Percentiles rank a stretch among this genome's conserved stretches.
Conservation (phyloP, 176 grass and related monocot genomes). For the Carex kokanica region DNA sequence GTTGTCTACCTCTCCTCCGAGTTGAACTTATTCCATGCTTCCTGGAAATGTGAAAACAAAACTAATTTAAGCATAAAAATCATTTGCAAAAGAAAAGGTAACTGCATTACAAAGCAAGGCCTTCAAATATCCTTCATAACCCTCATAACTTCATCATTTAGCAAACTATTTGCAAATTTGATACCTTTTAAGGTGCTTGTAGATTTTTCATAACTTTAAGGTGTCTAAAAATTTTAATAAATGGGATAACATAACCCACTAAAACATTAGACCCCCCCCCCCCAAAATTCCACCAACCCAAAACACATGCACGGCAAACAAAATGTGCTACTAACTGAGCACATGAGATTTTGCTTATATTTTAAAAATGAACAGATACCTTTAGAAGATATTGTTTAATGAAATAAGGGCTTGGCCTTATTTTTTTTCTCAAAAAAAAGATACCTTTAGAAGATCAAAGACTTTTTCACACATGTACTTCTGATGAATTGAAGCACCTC, state of each 20-base stretch:
- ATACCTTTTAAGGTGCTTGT: neutral
- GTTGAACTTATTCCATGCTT: conserved; percentile 44
- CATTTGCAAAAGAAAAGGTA: neutral
- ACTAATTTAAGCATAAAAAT: neutral
- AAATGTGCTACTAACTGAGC: neutral
- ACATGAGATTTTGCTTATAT: neutral
- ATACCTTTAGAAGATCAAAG: conserved; percentile 98
- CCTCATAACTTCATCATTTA: neutral
- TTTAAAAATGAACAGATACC: conserved; percentile 2
- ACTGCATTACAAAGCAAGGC: neutral
- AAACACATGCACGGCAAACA: neutral
- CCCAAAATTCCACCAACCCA: neutral
- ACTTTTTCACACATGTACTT: conserved; percentile 99
- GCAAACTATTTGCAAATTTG: neutral
- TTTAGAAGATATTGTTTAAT: too few relatives aligned
- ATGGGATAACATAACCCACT: neutral
- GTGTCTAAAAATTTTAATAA: neutral
- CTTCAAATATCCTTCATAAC: neutral
- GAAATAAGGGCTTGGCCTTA: too few relatives aligned
- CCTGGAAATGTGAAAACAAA: conserved; percentile 26
- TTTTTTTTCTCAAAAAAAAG: too few relatives aligned
- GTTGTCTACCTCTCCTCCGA: conserved; percentile 34
- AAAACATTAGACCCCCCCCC: too few relatives aligned
- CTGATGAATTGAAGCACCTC: conserved; percentile 81
- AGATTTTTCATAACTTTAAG: neutral